These are phyloP conservation scores for Clavaria fumosa DNA, from an alignment of 768 basidiomycete species.

Conservation along the genomic window DNA sequence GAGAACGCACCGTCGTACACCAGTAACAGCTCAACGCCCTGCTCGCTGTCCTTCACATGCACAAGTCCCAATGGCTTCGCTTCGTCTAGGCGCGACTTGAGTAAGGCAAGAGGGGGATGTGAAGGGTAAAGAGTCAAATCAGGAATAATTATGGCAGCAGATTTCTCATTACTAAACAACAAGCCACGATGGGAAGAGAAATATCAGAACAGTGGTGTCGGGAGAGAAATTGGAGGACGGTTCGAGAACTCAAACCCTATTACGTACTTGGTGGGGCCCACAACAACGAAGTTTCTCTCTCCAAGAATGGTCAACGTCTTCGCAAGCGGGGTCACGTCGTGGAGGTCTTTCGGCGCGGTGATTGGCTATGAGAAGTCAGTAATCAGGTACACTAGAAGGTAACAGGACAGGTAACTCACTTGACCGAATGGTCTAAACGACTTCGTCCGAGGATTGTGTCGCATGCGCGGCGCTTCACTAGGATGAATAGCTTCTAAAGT, in stretches of 20 bases:
- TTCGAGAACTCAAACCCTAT: conserved; percentile 3
- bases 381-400: conserved; percentile 2
- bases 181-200: no score
- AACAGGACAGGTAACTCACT: conserved; percentile 24
- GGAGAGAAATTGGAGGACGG: not conserved
- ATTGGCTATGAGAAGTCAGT: conserved; percentile 30
- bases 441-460: conserved; percentile 18
- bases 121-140: conserved; percentile 31
- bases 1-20: conserved; percentile 52
- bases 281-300: conserved; percentile 46
- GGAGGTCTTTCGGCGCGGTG: conserved; percentile 57
- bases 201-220: no score
- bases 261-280: conserved; percentile 55
- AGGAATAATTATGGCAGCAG: conserved; percentile 37
- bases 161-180: conserved; percentile 28
- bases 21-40: conserved; percentile 45
- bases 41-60: no score
- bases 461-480: conserved; percentile 23
- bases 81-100: conserved; percentile 44
- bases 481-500: conserved; percentile 39
- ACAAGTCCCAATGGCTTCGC: conserved; percentile 56
- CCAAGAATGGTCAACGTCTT: conserved; percentile 55
- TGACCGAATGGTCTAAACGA: conserved; percentile 54
- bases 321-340: conserved; percentile 39
- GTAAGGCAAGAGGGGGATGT: conserved; percentile 26